Percentiles rank a stretch among this genome's conserved stretches.
Conservation (phyloP, 805 yeast genomes). For the Kazachstania kunashirensis region DNA sequence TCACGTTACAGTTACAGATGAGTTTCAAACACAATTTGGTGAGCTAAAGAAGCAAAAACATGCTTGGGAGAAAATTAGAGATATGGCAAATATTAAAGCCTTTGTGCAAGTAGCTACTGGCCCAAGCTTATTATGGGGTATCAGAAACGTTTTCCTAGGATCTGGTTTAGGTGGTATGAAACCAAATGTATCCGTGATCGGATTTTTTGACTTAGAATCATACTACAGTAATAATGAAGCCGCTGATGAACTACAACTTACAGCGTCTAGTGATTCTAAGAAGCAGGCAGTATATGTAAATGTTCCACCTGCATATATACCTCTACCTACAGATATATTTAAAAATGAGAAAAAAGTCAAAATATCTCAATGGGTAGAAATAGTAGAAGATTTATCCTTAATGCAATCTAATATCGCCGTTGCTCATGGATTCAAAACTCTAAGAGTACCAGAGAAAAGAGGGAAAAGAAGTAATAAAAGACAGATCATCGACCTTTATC, state of each 20-base stretch:
- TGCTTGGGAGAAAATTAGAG: conserved; percentile 82
- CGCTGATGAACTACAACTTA: neutral
- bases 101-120: conserved; percentile 90
- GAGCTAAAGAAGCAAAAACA: conserved; percentile 64
- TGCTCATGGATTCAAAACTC: conserved; percentile 71
- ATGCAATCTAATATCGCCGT: conserved; percentile 90
- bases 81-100: conserved; percentile 71
- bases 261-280: conserved; percentile 2
- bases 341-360: conserved; percentile 60
- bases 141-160: conserved; percentile 80
- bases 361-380: conserved; percentile 80
- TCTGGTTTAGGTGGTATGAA: conserved; percentile 98
- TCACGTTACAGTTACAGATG: conserved; percentile 60
- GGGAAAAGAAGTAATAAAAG: conserved; percentile 23
- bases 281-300: conserved; percentile 4
- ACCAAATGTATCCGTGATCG: conserved; percentile 89
- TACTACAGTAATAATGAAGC: conserved; percentile 9
- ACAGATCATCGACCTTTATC: conserved; percentile 77
- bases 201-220: conserved; percentile 62
- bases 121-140: conserved; percentile 88
- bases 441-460: conserved; percentile 49
- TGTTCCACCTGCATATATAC: conserved; percentile 4
- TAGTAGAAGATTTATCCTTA: conserved; percentile 78
- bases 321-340: conserved; percentile 71
- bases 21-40: conserved; percentile 52